A percentile compares a stretch with the other conserved stretches of the same genome.
phyloP scores from a whole-genome alignment of 179 eudicot species.

The Heliamphora pulchella region DNA sequence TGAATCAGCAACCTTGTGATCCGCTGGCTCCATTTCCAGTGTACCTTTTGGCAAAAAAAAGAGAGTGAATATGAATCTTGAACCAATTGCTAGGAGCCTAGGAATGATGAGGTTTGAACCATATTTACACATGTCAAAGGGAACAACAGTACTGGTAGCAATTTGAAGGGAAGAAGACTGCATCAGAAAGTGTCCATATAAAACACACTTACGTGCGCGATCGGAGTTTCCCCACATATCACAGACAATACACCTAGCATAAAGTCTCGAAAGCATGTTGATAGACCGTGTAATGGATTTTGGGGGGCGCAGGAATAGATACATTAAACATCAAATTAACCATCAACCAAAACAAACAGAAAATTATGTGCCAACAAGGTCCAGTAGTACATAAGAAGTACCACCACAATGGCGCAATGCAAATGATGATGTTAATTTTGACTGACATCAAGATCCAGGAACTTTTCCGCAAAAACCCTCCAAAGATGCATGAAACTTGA shows the following conservation, averaged over 20 bases:
- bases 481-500: not conserved
- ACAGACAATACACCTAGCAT: not conserved
- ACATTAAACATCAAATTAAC: not conserved
- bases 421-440: not conserved
- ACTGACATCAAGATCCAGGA: not conserved
- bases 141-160: not conserved
- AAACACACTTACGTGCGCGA: not conserved
- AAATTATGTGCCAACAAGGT: no score
- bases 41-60: constrained; percentile 47
- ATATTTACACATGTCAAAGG: not conserved
- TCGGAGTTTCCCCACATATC: not conserved
- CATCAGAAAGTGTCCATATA: not conserved
- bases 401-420: not conserved
- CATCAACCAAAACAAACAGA: no score
- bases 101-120: not conserved
- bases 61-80: not conserved
- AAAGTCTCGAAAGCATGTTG: not conserved
- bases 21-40: constrained; percentile 99
- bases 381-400: no score
- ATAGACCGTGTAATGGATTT: not conserved
- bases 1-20: constrained; percentile 88
- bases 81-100: not conserved
- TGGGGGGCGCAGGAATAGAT: not conserved
- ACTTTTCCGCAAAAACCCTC: not conserved
- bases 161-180: not conserved